phyloP scores from a whole-genome alignment of 2,329 filamentous ascomycete genomes.

The Aspergillus transmontanensis region DNA sequence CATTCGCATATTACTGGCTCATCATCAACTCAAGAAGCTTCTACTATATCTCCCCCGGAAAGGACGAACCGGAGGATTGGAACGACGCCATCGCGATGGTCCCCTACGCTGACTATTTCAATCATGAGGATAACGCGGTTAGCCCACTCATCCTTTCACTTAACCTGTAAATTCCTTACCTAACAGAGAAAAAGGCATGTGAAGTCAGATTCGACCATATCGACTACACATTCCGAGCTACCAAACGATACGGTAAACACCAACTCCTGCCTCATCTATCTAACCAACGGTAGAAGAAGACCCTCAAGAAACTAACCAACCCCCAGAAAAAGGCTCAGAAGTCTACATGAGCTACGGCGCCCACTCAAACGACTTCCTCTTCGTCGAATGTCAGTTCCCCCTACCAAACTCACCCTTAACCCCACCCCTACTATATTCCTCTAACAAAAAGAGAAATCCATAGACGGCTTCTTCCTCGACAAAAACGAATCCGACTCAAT shows the following conservation, averaged over 20 bases:
- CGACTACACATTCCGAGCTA: conserved; percentile 31
- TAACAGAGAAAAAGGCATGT: conserved; percentile 23
- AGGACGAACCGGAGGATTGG: conserved; percentile 31
- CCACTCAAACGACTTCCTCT: conserved; percentile 41
- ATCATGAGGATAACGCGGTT: conserved; percentile 41
- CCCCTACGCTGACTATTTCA: conserved; percentile 46
- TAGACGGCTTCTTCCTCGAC: conserved; percentile 42
- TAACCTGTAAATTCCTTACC: background rate
- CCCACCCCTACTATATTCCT: background rate
- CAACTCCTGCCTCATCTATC: background rate
- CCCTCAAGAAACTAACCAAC: background rate
- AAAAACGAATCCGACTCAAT: conserved; percentile 37
- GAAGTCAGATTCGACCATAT: conserved; percentile 29
- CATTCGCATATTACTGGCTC: conserved; percentile 58
- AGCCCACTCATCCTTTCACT: conserved; percentile 10
- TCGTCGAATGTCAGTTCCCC: conserved; percentile 36
- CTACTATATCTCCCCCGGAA: conserved; percentile 53
- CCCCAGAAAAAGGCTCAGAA: conserved; percentile 39
- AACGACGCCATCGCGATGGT: conserved; percentile 45
- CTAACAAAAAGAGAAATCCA: background rate
- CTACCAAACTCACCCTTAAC: background rate
- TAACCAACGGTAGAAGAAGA: background rate
- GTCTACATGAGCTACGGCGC: conserved; percentile 42
- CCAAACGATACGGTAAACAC: conserved; percentile 27
- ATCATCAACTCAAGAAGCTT: conserved; percentile 63